Percentiles rank a stretch among this genome's conserved stretches.
Conservation (phyloP, 1,284 basidiomycete species). For the Cystobasidium slooffiae region DNA sequence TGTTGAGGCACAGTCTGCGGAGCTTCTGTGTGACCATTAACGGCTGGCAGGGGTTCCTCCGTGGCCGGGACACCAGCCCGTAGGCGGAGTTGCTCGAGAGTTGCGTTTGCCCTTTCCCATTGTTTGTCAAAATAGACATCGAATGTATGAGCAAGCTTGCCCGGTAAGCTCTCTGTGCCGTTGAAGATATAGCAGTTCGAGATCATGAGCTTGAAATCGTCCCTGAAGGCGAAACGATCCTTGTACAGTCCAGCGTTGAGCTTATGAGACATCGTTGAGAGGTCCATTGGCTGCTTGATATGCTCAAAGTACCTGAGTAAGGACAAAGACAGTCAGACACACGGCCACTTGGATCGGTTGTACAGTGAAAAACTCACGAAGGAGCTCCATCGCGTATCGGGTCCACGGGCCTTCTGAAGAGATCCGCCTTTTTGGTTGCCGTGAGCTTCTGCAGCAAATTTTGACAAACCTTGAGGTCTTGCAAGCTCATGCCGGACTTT, state of each 20-base stretch:
- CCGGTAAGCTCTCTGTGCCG: constrained; percentile 59
- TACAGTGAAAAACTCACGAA: neutral
- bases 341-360: neutral
- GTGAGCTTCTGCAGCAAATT: constrained; percentile 79
- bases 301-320: constrained; percentile 65
- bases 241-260: constrained; percentile 80
- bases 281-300: constrained; percentile 93
- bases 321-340: neutral
- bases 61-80: constrained; percentile 9
- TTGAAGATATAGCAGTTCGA: constrained; percentile 90
- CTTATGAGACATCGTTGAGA: constrained; percentile 85
- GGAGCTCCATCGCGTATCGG: constrained; percentile 37
- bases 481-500: constrained; percentile 75
- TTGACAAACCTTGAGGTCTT: constrained; percentile 78
- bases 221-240: constrained; percentile 79
- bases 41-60: constrained; percentile 9
- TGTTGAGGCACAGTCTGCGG: neutral
- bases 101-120: constrained; percentile 75
- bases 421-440: constrained; percentile 62
- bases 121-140: constrained; percentile 81
- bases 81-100: constrained; percentile 62
- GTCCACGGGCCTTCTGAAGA: constrained; percentile 85
- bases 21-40: too few species aligned
- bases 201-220: constrained; percentile 87
- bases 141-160: constrained; percentile 73